phyloP scores from a whole-genome alignment of 202 grass and related monocot genomes.

The Hordeum pubiflorum region DNA sequence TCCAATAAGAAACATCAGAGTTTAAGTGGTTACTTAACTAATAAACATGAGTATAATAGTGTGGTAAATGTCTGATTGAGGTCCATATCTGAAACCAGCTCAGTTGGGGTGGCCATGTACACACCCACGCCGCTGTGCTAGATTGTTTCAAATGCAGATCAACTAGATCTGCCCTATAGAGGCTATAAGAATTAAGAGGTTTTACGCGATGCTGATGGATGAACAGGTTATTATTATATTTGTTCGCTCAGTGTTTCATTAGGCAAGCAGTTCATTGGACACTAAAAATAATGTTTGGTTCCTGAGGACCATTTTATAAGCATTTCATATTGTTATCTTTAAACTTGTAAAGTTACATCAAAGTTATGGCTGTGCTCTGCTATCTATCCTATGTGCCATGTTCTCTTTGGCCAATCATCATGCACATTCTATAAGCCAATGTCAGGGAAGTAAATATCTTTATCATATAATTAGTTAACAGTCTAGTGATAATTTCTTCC shows the following conservation, averaged over 20 bases:
- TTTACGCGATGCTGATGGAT: neutral
- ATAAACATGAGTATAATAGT: neutral
- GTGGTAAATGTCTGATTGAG: neutral
- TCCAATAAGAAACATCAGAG: neutral
- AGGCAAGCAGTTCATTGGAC: neutral
- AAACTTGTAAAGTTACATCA: neutral
- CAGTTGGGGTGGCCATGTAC: neutral
- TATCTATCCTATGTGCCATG: neutral
- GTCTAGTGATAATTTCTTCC: neutral
- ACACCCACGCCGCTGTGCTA: neutral
- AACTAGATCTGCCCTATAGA: neutral
- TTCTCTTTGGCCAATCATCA: neutral
- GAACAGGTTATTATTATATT: neutral
- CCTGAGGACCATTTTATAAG: neutral
- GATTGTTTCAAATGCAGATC: neutral
- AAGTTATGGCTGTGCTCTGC: neutral
- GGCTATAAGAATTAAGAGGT: neutral
- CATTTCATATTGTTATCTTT: neutral
- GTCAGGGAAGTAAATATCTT: neutral
- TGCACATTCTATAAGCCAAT: too few species aligned
- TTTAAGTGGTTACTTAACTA: neutral
- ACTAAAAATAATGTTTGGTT: neutral
- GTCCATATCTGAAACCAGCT: neutral
- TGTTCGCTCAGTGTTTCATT: neutral
- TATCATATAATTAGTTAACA: neutral